Evolutionary conservation across 345 rosid genomes (phyloP), one percentile per base, ranked within the genome.

Genomic region (Brassica carinata): DNA sequence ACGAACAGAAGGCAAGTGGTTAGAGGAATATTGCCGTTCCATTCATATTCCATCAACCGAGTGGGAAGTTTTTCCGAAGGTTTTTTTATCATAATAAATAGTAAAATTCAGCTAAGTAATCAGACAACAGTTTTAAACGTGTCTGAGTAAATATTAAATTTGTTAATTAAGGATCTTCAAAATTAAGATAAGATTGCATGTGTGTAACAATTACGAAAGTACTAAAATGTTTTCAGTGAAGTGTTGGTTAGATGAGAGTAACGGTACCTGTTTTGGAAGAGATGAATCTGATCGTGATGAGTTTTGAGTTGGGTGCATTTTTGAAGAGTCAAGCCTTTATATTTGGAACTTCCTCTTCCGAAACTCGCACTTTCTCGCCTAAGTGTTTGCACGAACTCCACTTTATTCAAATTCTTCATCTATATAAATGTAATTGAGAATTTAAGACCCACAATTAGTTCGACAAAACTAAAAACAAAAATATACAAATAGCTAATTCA

Each of bases 361-460:
- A 95, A 95, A 69, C 98, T 95, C 23, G 96, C 90, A 85, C 99
- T 95, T 81, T 93, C 97, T 70, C 98, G 97, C 67, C 99, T 94
- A 5, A 95, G 91, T 31, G 91, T 90, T 84, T 93, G 98, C 58
- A 95, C 97, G 62, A 95, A 95, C 80, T 95, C 98, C 85, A 91
- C 98, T 83, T 95, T 95, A 62, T 81, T 73, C 29, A 95, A 71
- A 82, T 84, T 85, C 84, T 89, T 95, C 97, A 88, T 88, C 98
- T 95, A 88, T 64, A 45, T 29, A 29, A 29, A 29, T 62, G 19
- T 10, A 11, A 34, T 61, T 17, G 18, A 29, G 8, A 10, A 26
- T 19, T 26, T 10, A 31, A 9, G 4, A 30, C 73, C 73, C 40
- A 59, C 19, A 30, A 10, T 11, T 59, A 29, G 5, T 59, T 66